Conservation (phyloP, 257 asterid species). For the Solanum pinnatisectum region DNA sequence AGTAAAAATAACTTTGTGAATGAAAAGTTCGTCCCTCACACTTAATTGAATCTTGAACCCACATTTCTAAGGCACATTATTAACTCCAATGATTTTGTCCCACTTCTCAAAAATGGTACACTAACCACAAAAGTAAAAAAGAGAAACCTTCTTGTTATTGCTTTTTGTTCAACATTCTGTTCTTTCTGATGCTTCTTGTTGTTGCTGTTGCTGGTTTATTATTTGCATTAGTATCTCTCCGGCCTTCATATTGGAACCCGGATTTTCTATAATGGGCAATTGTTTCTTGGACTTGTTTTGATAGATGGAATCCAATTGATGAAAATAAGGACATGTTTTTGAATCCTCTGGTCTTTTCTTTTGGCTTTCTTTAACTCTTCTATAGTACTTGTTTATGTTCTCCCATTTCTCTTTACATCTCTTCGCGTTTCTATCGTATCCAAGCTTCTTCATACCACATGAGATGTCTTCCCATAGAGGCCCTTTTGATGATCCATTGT, state of each 20-base stretch:
- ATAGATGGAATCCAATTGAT: conserved; percentile 51
- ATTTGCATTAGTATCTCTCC: conserved; percentile 61
- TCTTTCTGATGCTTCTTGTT: background rate
- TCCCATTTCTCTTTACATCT: conserved; percentile 92
- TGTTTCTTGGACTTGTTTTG: conserved; percentile 34
- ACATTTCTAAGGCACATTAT: background rate
- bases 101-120: background rate
- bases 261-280: conserved; percentile 18
- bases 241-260: conserved; percentile 33
- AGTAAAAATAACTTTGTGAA: background rate
- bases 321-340: conserved; percentile 65
- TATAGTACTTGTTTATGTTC: conserved; percentile 73
- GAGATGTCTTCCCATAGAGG: conserved; percentile 76
- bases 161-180: background rate
- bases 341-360: conserved; percentile 58
- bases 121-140: background rate
- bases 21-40: background rate
- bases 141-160: background rate
- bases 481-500: conserved; percentile 48
- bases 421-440: conserved; percentile 57
- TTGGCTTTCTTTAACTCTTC: conserved; percentile 58
- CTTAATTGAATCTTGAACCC: background rate
- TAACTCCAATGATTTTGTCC: background rate
- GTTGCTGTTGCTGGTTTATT: conserved; percentile 40
- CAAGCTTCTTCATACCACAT: conserved; percentile 52